Conservation (phyloP, 176 grass and related monocot genomes). For the Alloteropsis semialata region DNA sequence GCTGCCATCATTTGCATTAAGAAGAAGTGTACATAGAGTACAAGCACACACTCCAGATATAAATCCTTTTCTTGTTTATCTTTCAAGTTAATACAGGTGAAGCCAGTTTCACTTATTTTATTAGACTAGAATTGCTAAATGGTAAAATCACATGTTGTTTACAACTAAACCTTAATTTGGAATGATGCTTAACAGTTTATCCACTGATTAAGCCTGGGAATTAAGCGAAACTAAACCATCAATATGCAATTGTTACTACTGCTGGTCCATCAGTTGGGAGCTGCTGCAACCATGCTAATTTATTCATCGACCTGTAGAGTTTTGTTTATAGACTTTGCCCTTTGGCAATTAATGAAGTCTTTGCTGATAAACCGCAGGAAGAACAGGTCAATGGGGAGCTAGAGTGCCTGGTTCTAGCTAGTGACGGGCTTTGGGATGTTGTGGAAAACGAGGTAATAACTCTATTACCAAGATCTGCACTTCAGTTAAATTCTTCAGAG, state of each 20-base stretch:
- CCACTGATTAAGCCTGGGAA: neutral
- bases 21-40: too few relatives aligned
- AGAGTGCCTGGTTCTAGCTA: conserved; percentile 90
- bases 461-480: neutral
- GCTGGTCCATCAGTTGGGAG: neutral
- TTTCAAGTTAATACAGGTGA: neutral
- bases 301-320: neutral
- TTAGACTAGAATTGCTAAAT: neutral
- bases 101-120: neutral
- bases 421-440: conserved; percentile 92
- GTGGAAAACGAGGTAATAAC: conserved; percentile 87
- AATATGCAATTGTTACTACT: neutral
- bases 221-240: neutral
- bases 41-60: too few relatives aligned
- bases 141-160: neutral
- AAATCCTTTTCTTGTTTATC: neutral
- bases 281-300: neutral
- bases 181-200: conserved; percentile 1
- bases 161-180: neutral
- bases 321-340: neutral
- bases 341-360: conserved; percentile 2
- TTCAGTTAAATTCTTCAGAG: neutral
- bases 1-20: too few relatives aligned
- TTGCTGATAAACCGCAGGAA: conserved; percentile 49
- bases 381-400: conserved; percentile 61